A percentile compares a stretch with the other conserved stretches of the same genome.
phyloP scores from a whole-genome alignment of 2,329 filamentous ascomycete genomes.

The Myriosclerotinia scirpicola region DNA sequence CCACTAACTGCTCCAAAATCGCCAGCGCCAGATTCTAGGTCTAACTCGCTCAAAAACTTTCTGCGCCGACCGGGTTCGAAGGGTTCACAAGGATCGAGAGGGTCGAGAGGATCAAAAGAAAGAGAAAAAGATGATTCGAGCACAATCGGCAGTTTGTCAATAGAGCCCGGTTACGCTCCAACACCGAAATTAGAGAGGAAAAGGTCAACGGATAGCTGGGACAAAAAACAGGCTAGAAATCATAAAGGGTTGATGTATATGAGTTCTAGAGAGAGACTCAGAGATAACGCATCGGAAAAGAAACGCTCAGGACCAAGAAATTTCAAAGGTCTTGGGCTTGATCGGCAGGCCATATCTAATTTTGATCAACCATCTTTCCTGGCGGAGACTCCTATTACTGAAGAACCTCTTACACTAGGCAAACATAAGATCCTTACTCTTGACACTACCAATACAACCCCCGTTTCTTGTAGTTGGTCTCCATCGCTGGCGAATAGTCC shows the following conservation, averaged over 20 bases:
- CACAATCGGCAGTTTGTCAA: conserved; percentile 64
- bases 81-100: conserved; percentile 54
- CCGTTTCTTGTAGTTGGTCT: conserved; percentile 10
- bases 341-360: conserved; percentile 32
- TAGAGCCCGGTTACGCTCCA: conserved; percentile 55
- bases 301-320: conserved; percentile 51
- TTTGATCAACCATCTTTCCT: conserved; percentile 40
- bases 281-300: conserved; percentile 61
- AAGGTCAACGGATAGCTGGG: conserved; percentile 62
- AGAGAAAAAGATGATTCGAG: conserved; percentile 52
- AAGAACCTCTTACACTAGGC: conserved; percentile 46
- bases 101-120: conserved; percentile 53
- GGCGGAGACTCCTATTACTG: conserved; percentile 45
- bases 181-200: conserved; percentile 53
- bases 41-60: conserved; percentile 57
- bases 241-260: conserved; percentile 68
- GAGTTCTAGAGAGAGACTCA: conserved; percentile 67
- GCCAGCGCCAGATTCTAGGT: conserved; percentile 43
- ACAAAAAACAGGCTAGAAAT: conserved; percentile 54
- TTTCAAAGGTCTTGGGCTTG: conserved; percentile 42
- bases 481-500: conserved; percentile 26
- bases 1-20: conserved; percentile 62
- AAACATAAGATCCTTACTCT: conserved; percentile 7
- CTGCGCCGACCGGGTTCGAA: conserved; percentile 62
- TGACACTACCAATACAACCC: conserved; percentile 8